Conservation (phyloP, 192 early-diverging fungal genomes). For the Rhizoclosmatium sp. region DNA sequence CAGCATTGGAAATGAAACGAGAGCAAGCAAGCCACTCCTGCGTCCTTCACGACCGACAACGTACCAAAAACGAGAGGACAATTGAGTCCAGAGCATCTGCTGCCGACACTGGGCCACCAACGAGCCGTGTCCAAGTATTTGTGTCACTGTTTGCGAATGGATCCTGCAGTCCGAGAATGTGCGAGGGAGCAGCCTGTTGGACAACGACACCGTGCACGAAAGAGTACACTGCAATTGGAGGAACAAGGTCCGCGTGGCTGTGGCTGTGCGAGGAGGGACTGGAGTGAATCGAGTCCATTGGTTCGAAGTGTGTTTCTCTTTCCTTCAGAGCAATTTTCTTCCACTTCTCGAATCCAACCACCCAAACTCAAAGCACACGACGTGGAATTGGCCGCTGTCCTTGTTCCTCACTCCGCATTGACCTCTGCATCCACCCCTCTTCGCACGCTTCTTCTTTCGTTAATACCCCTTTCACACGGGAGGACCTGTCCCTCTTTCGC, state of each 20-base stretch:
- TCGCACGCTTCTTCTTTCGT: background rate
- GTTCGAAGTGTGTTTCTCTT: background rate
- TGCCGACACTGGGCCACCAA: conserved; percentile 1
- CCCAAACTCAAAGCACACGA: too few species aligned
- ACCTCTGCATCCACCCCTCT: background rate
- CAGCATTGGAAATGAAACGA: background rate
- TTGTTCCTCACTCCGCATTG: background rate
- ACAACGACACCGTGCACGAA: conserved; percentile 15
- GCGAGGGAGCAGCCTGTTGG: background rate
- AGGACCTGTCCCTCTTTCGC: background rate
- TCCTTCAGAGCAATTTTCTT: too few species aligned
- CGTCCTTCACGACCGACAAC: background rate
- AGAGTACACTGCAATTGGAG: conserved; percentile 25
- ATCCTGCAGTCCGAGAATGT: background rate
- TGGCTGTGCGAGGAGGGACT: background rate
- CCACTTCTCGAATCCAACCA: too few species aligned
- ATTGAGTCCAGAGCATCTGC: conserved; percentile 18
- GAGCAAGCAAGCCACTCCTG: background rate
- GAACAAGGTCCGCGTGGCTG: background rate
- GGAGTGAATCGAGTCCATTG: conserved; percentile 3
- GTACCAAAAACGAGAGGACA: conserved; percentile 25
- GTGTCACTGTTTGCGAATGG: background rate
- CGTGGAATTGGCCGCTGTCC: too few species aligned
- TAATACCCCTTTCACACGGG: background rate
- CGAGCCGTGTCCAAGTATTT: background rate